Percentiles rank a stretch among this genome's conserved stretches.
These are phyloP conservation scores for Quercus rubra DNA, from an alignment of 306 rosid genomes.

Conservation along the genomic window DNA sequence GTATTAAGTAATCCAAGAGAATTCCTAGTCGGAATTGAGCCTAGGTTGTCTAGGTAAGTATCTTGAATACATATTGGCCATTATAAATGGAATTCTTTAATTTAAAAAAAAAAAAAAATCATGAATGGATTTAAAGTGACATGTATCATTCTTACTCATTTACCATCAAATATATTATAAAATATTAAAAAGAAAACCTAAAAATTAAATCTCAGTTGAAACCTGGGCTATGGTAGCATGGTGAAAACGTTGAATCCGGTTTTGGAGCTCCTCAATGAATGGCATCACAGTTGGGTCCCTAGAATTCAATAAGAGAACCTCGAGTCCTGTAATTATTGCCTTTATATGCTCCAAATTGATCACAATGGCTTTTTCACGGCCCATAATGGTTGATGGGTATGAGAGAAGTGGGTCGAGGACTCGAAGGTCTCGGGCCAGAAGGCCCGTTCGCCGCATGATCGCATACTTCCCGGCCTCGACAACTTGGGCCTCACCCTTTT, in stretches of 20 bases:
- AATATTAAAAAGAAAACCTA: neutral
- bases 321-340: constrained; percentile 58
- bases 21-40: no score
- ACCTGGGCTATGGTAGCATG: constrained; percentile 43
- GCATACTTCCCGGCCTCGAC: constrained; percentile 56
- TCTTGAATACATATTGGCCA: no score
- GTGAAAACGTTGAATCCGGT: constrained; percentile 30
- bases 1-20: no score
- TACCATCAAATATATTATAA: neutral
- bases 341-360: constrained; percentile 74
- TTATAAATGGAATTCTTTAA: no score
- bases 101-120: no score
- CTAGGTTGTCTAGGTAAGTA: no score
- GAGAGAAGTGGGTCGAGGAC: constrained; percentile 62
- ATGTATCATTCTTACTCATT: no score
- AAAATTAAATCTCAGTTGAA: neutral
- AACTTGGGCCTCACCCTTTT: constrained; percentile 36
- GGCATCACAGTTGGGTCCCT: constrained; percentile 47
- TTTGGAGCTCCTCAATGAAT: constrained; percentile 60
- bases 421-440: constrained; percentile 78
- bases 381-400: constrained; percentile 65
- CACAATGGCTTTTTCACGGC: constrained; percentile 69
- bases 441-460: constrained; percentile 70
- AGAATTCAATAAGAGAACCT: constrained; percentile 54
- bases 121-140: no score